Base-by-base conservation (phyloP, 768 basidiomycete genomes). In the Thelephora ganbajun region DNA sequence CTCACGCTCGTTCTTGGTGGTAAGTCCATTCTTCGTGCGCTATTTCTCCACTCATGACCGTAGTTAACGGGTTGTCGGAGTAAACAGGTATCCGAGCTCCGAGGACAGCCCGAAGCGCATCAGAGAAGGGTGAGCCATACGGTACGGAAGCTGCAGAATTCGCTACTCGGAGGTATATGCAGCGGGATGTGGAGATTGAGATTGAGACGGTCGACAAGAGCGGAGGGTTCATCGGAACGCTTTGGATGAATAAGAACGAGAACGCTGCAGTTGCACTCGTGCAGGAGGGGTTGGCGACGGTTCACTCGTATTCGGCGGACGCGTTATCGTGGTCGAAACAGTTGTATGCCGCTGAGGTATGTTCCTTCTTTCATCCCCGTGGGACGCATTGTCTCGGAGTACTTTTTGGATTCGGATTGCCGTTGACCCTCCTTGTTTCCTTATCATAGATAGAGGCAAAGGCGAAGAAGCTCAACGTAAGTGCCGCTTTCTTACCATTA, bases 181-280 rank as follows among this genome's bases (percentile, higher is more conserved):
- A 99, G 62, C 79, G 94, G 23, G 94, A 99, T 57, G 80, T 90
- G 5, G 94, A 99, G 62, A 80, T 98, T 50, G 85, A 89, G 55
- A 80, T 97, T 42, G 89, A 94, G 50, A 74, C 75, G 13, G 77
- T 83, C 13, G 94, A 99, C 69, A 97, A 96, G 65, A 82, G 84
- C 3, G 94, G 94, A 35, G 96, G 96, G 2, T 97, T 94, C 64
- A 93, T 97, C 53, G 93, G 93, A 12, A 65, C 83, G 1, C 70
- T 98, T 47, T 93, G 83, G 62, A 48, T 85, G 54, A 84, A 85
- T 63, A 94, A 90, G 60, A 79, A 72, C 1, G 83, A 88, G 54
- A 98, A 96, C 62, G 84, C 73, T 35, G 96, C 92, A 1, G 69
- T 92, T 35, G 64, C 78, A n/a, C 73, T 99, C 20, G 79, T 82